Evolutionary conservation across 805 yeast genomes (phyloP).

Genomic region (Zygosaccharomyces kombuchaensis): DNA sequence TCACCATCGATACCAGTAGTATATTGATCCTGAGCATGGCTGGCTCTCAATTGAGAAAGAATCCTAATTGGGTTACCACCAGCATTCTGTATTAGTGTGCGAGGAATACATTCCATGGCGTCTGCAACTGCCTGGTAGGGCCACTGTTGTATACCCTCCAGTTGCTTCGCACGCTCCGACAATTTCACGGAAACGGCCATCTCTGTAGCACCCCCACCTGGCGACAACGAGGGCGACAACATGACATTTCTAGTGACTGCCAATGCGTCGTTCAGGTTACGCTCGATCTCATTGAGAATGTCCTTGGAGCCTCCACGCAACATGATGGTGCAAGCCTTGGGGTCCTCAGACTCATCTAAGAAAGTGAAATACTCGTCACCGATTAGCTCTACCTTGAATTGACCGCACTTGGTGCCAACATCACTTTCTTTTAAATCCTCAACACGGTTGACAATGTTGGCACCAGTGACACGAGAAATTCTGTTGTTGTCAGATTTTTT

Average conservation of each 20-base stretch:
- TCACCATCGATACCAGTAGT: conserved; percentile 96
- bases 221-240: conserved; percentile 90
- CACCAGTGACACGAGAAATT: conserved; percentile 95
- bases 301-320: conserved; percentile 97
- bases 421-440: conserved; percentile 92
- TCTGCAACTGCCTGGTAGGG: conserved; percentile 99
- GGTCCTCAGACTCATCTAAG: conserved; percentile 72
- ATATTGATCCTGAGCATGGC: conserved; percentile 84
- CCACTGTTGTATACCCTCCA: conserved; percentile 97
- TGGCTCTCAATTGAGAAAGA: conserved; percentile 87
- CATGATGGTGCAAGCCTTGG: conserved; percentile 89
- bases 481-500: conserved; percentile 94
- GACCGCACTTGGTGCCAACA: conserved; percentile 83
- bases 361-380: conserved; percentile 97
- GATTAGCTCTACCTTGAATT: conserved; percentile 87
- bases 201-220: conserved; percentile 99
- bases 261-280: conserved; percentile 98
- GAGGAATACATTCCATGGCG: conserved; percentile 97
- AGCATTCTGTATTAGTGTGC: conserved; percentile 94
- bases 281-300: conserved; percentile 90
- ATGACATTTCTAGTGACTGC: conserved; percentile 93
- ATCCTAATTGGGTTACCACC: conserved; percentile 95
- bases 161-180: conserved; percentile 83
- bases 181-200: conserved; percentile 92
- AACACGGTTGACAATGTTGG: conserved; percentile 90